Conservation (phyloP, 495 filamentous ascomycete genomes). For the Penicillium samsonianum region DNA sequence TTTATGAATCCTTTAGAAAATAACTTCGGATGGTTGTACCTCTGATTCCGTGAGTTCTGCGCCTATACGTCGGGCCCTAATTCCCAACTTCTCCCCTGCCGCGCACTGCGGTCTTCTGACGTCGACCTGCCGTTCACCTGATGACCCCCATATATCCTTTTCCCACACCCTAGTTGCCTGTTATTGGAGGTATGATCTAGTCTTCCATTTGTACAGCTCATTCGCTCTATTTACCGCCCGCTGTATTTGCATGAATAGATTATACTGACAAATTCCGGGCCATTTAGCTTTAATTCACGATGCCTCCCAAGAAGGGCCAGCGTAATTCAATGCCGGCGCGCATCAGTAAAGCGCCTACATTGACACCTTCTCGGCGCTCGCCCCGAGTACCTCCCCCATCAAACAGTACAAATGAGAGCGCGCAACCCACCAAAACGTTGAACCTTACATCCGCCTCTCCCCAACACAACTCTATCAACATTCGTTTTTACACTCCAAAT, state of each 20-base stretch:
- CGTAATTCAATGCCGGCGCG: constrained; percentile 28
- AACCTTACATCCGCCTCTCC: constrained; percentile 14
- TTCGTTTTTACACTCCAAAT: constrained; percentile 19
- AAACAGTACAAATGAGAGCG: constrained; percentile 7
- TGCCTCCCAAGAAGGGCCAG: constrained; percentile 28
- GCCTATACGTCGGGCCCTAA: constrained; percentile 21
- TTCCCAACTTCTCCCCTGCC: constrained; percentile 22
- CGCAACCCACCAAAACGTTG: constrained; percentile 13
- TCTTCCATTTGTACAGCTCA: background rate
- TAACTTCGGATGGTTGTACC: constrained; percentile 9
- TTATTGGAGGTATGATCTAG: background rate
- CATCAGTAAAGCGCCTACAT: constrained; percentile 16
- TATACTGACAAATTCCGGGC: constrained; percentile 12
- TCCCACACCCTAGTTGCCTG: constrained; percentile 3
- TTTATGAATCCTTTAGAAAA: background rate
- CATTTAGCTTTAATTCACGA: constrained; percentile 20
- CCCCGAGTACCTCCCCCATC: constrained; percentile 17
- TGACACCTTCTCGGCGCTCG: constrained; percentile 27
- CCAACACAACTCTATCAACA: constrained; percentile 16
- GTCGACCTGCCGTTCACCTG: constrained; percentile 13
- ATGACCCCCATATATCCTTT: constrained; percentile 5
- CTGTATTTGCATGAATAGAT: constrained; percentile 13
- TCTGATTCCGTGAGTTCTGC: constrained; percentile 20
- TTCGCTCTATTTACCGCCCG: background rate
- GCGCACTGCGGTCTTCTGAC: constrained; percentile 21